Base-by-base conservation (phyloP, 2,329 filamentous ascomycete genomes). In the Trichoderma sp. region DNA sequence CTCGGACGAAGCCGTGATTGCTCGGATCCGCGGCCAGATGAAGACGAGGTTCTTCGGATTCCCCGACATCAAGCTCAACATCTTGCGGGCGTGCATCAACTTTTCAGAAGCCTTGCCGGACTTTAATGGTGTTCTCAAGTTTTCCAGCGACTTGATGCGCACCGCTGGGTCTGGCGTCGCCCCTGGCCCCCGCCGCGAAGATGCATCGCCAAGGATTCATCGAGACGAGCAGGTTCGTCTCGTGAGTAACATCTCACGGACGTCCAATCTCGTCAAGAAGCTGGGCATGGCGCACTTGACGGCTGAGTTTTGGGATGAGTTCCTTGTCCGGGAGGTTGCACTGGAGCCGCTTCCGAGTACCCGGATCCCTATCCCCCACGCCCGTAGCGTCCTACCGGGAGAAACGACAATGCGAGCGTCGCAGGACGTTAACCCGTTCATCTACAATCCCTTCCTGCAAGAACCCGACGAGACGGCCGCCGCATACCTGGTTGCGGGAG, bases 241-340 rank as follows among this genome's bases (percentile, higher is more conserved):
- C n/a, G 83, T 89, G 54, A 91, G 90, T 51, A 97, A 94, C 70
- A 93, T 99, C 66, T 87, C 89, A 43, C 90, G 94, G 68, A 97
- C 93, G 0, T 87, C 93, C 34, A 86, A 83, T 39, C 86, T 95
- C n/a, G 89, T 91, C 0, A 86, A 85, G 67, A 88, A 90, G 66
- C 78, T 97, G 28, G 93, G 93, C 0, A 79, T 93, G 30, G 80
- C 84, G 5, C 79, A 89, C 64, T 77, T 94, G 48, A 83, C 88
- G 60, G 93, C 92, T 6, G 90, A 95, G 70, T 99, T 97, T 74
- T 99, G 95, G 95, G 95, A 99, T 75, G 92, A 97, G 72, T 98
- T 98, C 71, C 81, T 99, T 9, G 84, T 99, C 54, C 88, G 95
- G 57, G 88, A 88, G 68, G 81, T 96, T 70, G 85, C 88, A 63